These are phyloP conservation scores for Triticum timopheevii DNA, from an alignment of 176 grass and related monocot genomes.

Conservation along the genomic window DNA sequence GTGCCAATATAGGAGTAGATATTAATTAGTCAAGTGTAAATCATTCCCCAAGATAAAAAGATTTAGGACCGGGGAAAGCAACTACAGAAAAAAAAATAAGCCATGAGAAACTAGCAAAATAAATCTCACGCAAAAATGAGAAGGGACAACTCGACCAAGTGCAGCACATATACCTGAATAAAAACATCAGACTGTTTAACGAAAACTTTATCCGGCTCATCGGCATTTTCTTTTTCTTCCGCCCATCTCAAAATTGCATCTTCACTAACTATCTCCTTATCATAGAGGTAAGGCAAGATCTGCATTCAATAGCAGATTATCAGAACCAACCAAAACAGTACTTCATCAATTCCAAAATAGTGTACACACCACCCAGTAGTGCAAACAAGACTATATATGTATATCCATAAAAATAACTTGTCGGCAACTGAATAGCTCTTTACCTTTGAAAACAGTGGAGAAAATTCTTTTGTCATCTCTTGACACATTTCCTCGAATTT, in stretches of 20 bases:
- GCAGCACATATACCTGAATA: conserved; percentile 55
- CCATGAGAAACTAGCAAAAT: neutral
- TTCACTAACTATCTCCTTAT: conserved; percentile 74
- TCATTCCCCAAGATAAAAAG: neutral
- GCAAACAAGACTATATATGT: neutral
- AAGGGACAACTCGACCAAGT: neutral
- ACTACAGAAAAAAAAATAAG: neutral
- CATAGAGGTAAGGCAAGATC: conserved; percentile 67
- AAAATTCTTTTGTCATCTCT: conserved; percentile 75
- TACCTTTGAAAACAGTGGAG: conserved; percentile 71
- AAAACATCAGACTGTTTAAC: conserved; percentile 76
- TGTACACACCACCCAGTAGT: neutral
- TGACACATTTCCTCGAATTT: conserved; percentile 98
- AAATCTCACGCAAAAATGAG: neutral
- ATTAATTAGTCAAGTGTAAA: neutral
- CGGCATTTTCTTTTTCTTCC: conserved; percentile 69
- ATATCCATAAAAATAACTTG: neutral
- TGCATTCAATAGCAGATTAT: conserved; percentile 31
- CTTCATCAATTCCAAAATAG: neutral
- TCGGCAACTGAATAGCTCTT: neutral
- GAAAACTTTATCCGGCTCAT: conserved; percentile 85
- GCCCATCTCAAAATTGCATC: conserved; percentile 89
- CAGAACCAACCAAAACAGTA: neutral
- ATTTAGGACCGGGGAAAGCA: neutral
- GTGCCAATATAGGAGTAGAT: neutral